Percentiles rank a stretch among this genome's conserved stretches.
These are phyloP conservation scores for Phalaenopsis aphrodite DNA, from an alignment of 106 monocot genomes.

Conservation along the genomic window DNA sequence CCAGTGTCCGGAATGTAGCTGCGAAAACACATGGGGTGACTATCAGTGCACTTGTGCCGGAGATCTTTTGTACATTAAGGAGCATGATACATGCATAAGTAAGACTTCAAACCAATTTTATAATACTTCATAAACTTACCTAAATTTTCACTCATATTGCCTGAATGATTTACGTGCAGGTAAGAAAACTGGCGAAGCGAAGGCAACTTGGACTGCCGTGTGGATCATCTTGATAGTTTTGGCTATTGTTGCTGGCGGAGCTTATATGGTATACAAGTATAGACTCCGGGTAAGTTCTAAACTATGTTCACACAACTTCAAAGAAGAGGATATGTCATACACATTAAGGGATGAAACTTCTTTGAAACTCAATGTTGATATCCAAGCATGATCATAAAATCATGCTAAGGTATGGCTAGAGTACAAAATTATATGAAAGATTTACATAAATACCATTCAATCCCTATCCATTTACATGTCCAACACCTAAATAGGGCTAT, in stretches of 20 bases:
- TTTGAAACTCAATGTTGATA: not conserved
- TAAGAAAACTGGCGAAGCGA: conserved; percentile 52
- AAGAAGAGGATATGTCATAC: not conserved
- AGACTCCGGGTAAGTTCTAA: conserved; percentile 72
- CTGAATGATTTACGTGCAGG: conserved; percentile 35
- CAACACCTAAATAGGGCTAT: no score
- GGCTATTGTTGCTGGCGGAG: conserved; percentile 46
- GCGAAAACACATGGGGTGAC: conserved; percentile 63
- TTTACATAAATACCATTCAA: no score
- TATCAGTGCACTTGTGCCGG: conserved; percentile 64
- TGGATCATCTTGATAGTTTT: conserved; percentile 60
- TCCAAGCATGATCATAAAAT: not conserved
- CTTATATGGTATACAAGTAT: conserved; percentile 85
- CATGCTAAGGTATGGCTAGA: not conserved
- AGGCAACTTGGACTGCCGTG: conserved; percentile 62
- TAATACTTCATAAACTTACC: not conserved
- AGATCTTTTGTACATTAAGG: conserved; percentile 65
- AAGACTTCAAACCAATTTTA: conserved; percentile 4
- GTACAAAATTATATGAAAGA: not conserved
- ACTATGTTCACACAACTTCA: not conserved
- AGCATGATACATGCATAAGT: conserved; percentile 80
- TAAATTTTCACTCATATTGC: conserved; percentile 6
- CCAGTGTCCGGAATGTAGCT: conserved; percentile 71
- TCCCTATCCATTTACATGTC: no score
- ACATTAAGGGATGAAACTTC: not conserved